Evolutionary conservation across 2,329 filamentous ascomycete species (phyloP).

Genomic region (Clathrospora elynae): DNA sequence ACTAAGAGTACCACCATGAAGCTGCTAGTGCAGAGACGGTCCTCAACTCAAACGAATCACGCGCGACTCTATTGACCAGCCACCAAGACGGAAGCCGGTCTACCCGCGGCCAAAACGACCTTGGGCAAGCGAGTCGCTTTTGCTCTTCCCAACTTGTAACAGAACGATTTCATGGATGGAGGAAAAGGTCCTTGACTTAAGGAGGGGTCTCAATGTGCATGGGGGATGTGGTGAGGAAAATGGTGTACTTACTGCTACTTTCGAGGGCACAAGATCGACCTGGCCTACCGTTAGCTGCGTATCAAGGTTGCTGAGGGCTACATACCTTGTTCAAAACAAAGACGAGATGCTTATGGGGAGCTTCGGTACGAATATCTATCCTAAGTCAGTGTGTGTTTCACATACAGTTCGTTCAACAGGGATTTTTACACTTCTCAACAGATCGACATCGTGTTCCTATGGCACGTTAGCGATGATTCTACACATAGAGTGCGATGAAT

Average conservation of each 20-base stretch:
- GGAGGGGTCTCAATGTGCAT: conserved; percentile 61
- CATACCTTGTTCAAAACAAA: conserved; percentile 91
- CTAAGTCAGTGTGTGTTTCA: too few relatives aligned
- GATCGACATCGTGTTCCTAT: conserved; percentile 86
- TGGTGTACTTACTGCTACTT: conserved; percentile 78
- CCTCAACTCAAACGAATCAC: conserved; percentile 99
- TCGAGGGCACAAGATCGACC: conserved; percentile 90
- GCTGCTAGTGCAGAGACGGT: conserved; percentile 67
- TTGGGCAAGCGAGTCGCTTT: conserved; percentile 71
- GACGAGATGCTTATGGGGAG: conserved; percentile 92
- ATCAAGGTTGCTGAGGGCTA: too few relatives aligned
- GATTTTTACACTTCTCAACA: conserved; percentile 93
- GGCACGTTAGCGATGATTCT: too few relatives aligned
- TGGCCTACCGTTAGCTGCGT: too few relatives aligned
- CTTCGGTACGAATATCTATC: conserved; percentile 89
- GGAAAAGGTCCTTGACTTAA: conserved; percentile 89
- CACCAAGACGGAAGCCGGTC: conserved; percentile 88
- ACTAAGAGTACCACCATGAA: conserved; percentile 94
- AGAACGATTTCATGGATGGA: conserved; percentile 77
- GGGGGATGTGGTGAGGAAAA: conserved; percentile 58
- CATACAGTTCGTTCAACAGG: too few relatives aligned
- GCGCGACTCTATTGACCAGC: conserved; percentile 72
- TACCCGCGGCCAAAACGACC: conserved; percentile 69
- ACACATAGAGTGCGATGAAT: too few relatives aligned
- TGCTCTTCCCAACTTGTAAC: conserved; percentile 99